Conservation (phyloP, 2,329 filamentous ascomycete genomes). For the Geosmithia flava region DNA sequence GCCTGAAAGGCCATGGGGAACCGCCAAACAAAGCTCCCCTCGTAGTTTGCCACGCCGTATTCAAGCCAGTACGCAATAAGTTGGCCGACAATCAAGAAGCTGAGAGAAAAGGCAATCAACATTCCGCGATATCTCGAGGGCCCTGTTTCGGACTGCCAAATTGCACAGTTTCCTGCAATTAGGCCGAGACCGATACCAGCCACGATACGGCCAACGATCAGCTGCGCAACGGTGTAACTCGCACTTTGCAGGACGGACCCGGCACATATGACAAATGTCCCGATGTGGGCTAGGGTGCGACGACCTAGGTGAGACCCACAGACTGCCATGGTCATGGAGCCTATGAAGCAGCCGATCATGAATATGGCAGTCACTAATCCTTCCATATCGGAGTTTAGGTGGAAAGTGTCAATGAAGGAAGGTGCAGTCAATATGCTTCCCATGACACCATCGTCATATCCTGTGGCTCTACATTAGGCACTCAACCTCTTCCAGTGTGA, state of each 20-base stretch:
- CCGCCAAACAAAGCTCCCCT: constrained; percentile 25
- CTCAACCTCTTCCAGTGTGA: no score
- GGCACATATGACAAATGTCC: neutral
- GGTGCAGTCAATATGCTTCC: neutral
- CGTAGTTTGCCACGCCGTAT: neutral
- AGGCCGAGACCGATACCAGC: neutral
- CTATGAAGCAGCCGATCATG: constrained; percentile 34
- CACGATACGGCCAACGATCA: constrained; percentile 1
- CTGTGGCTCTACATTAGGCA: no score
- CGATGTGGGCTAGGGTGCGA: neutral
- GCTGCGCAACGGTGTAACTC: neutral
- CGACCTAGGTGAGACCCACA: constrained; percentile 32
- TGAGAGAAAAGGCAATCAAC: neutral
- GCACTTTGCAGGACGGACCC: neutral
- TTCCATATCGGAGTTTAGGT: neutral
- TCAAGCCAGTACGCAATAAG: neutral
- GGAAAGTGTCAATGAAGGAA: neutral
- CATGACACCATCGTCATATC: neutral
- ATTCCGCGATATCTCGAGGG: neutral
- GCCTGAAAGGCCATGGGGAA: constrained; percentile 46
- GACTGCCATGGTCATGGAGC: constrained; percentile 23
- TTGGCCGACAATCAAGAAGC: neutral
- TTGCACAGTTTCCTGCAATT: neutral
- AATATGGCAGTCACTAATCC: constrained; percentile 19
- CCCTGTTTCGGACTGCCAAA: neutral